phyloP scores from a whole-genome alignment of 805 yeast genomes.

The Spathaspora arborariae region DNA sequence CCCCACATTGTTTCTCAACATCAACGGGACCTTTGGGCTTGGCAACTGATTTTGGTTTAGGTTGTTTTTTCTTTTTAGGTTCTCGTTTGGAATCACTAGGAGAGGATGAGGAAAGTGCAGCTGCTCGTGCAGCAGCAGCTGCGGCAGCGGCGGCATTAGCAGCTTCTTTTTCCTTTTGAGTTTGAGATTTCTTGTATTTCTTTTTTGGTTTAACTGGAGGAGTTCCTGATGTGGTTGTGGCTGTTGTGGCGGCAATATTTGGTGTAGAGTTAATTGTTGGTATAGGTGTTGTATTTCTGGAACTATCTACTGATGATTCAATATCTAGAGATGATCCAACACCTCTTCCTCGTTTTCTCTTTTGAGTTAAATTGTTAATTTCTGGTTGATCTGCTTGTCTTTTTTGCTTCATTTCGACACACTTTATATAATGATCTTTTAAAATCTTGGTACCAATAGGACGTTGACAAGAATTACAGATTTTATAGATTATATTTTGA shows the following conservation, averaged over 20 bases:
- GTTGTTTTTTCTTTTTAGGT: slow-evolving; percentile 27
- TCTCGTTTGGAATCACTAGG: slow-evolving; percentile 10
- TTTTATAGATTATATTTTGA: slow-evolving; percentile 31
- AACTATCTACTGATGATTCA: slow-evolving; percentile 39
- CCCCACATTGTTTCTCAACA: slow-evolving; percentile 95
- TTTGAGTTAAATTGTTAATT: slow-evolving; percentile 4
- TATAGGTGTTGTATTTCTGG: slow-evolving; percentile 35
- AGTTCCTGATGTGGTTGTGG: slow-evolving; percentile 1
- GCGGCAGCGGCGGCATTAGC: slow-evolving; percentile 46
- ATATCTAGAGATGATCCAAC: slow-evolving; percentile 17
- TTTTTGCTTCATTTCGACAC: slow-evolving; percentile 37
- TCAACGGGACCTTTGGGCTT: slow-evolving; percentile 81
- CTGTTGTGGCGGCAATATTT: slow-evolving; percentile 2
- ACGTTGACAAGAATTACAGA: slow-evolving; percentile 36
- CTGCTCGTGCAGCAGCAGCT: slow-evolving; percentile 26
- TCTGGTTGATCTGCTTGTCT: slow-evolving; percentile 16
- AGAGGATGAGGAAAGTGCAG: not conserved
- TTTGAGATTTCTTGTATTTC: slow-evolving; percentile 41
- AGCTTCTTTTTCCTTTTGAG: slow-evolving; percentile 43
- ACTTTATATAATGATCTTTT: slow-evolving; percentile 28
- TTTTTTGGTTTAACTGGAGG: slow-evolving; percentile 30
- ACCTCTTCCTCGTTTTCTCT: slow-evolving; percentile 6
- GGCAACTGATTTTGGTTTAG: slow-evolving; percentile 35
- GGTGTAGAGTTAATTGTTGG: slow-evolving; percentile 13
- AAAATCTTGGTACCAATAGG: slow-evolving; percentile 38